Percentiles rank a stretch among this genome's conserved stretches.
Evolutionary conservation across 306 rosid species (phyloP).

Genomic region (Coriaria nepalensis): DNA sequence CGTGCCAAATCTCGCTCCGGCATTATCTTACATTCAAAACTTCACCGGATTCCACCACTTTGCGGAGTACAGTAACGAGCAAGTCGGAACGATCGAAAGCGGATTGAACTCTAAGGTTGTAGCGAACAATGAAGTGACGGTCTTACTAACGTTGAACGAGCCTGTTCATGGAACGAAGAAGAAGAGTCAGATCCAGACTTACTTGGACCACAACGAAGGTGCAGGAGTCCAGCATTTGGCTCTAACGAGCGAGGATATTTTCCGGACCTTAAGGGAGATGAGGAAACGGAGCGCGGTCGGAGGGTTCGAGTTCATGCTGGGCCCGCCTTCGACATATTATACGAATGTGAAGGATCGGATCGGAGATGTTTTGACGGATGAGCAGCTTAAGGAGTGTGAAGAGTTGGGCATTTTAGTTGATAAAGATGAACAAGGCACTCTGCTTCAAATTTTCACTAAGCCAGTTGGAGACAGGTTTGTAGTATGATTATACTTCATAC

Average conservation of each 20-base stretch:
- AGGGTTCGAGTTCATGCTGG: conserved; percentile 86
- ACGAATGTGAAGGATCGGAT: conserved; percentile 48
- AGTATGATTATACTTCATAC: too few relatives aligned
- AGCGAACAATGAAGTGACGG: conserved; percentile 64
- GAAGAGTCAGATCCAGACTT: conserved; percentile 88
- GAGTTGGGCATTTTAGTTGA: conserved; percentile 89
- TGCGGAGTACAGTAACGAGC: conserved; percentile 89
- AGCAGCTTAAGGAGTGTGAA: conserved; percentile 66
- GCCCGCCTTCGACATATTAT: conserved; percentile 86
- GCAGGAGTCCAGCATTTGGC: conserved; percentile 87
- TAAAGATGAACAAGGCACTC: conserved; percentile 79
- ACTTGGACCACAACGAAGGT: conserved; percentile 87
- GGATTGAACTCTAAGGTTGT: conserved; percentile 70
- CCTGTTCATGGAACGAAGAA: conserved; percentile 80
- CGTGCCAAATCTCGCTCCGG: conserved; percentile 43
- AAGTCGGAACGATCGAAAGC: conserved; percentile 79
- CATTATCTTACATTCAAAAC: conserved; percentile 30
- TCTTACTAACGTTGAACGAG: conserved; percentile 70
- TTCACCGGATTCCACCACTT: conserved; percentile 84
- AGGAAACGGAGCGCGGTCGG: conserved; percentile 47
- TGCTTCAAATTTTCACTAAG: conserved; percentile 91
- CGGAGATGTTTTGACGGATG: conserved; percentile 53
- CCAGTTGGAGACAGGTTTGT: conserved; percentile 92
- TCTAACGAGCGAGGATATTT: conserved; percentile 39
- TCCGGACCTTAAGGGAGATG: conserved; percentile 73